Evolutionary conservation across 2,329 filamentous ascomycete genomes (phyloP).

Genomic region (Clarireedia paspali): DNA sequence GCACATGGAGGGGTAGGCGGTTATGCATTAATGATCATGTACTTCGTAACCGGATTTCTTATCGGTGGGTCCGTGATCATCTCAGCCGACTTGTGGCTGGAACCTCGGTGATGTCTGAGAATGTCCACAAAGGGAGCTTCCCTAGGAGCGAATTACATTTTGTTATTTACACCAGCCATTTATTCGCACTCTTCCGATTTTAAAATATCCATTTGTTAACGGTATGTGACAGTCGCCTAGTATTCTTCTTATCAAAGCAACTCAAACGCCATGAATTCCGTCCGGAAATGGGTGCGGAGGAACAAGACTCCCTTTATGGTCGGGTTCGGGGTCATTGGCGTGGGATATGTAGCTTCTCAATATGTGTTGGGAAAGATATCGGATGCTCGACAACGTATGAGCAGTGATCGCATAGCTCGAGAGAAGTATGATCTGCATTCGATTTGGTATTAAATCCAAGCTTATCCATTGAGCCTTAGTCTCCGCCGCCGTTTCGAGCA

Average conservation of each 20-base stretch:
- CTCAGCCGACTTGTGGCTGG: slow-evolving; percentile 6
- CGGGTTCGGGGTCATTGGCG: slow-evolving; percentile 78
- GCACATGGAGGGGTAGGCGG: slow-evolving; percentile 10
- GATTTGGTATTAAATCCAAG: background rate
- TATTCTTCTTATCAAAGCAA: background rate
- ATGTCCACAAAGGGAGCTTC: slow-evolving; percentile 7
- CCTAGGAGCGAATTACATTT: background rate
- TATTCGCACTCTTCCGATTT: background rate
- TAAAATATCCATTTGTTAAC: background rate
- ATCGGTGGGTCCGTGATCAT: slow-evolving; percentile 1
- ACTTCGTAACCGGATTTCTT: background rate
- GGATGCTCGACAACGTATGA: slow-evolving; percentile 93
- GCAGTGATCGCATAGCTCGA: slow-evolving; percentile 87
- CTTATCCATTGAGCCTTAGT: slow-evolving; percentile 38
- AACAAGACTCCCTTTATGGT: slow-evolving; percentile 87
- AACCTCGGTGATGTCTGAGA: background rate
- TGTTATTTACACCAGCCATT: background rate
- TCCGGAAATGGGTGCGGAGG: slow-evolving; percentile 84
- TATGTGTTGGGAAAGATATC: slow-evolving; percentile 89
- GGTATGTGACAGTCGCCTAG: slow-evolving; percentile 15
- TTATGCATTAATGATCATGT: slow-evolving; percentile 4
- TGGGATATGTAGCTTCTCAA: slow-evolving; percentile 84
- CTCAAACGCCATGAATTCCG: slow-evolving; percentile 47
- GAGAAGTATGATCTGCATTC: slow-evolving; percentile 67
- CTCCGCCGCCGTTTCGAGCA: slow-evolving; percentile 94